Percentiles rank a stretch among this genome's conserved stretches.
Evolutionary conservation across 768 basidiomycete genomes (phyloP).

Genomic region (Coprinopsis strossmayeri): DNA sequence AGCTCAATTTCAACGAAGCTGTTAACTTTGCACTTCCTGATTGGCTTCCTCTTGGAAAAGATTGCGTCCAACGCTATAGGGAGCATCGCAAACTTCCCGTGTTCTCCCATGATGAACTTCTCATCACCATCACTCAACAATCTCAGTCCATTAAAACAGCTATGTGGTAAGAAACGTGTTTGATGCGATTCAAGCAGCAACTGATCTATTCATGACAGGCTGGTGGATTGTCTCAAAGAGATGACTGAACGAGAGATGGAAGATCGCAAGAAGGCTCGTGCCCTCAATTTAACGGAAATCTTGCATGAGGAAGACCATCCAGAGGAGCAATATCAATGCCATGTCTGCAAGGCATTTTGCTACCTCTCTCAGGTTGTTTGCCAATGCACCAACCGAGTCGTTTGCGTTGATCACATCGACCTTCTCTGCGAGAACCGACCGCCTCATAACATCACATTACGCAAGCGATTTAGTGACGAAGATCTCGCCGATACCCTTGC

Average conservation of each 20-base stretch:
- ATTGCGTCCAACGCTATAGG: slow-evolving; percentile 86
- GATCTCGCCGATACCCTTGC: slow-evolving; percentile 62
- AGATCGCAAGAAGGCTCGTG: slow-evolving; percentile 58
- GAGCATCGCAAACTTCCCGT: slow-evolving; percentile 91
- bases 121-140: slow-evolving; percentile 96
- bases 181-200: not conserved
- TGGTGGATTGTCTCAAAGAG: slow-evolving; percentile 75
- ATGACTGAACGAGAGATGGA: slow-evolving; percentile 84
- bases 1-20: slow-evolving; percentile 99
- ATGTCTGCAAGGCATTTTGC: slow-evolving; percentile 87
- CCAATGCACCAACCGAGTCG: slow-evolving; percentile 67
- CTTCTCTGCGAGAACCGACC: slow-evolving; percentile 59
- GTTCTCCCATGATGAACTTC: slow-evolving; percentile 95
- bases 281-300: slow-evolving; percentile 54
- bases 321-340: slow-evolving; percentile 96
- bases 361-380: slow-evolving; percentile 92
- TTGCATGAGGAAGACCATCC: slow-evolving; percentile 75
- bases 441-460: slow-evolving; percentile 48
- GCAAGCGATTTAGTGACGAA: slow-evolving; percentile 76
- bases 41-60: slow-evolving; percentile 84
- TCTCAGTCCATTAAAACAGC: slow-evolving; percentile 90
- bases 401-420: slow-evolving; percentile 81
- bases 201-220: slow-evolving; percentile 39
- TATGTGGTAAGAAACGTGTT: slow-evolving; percentile 59
- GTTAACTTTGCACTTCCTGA: slow-evolving; percentile 97